phyloP scores from a whole-genome alignment of 768 basidiomycete genomes.

The Leccinum truebloodii region DNA sequence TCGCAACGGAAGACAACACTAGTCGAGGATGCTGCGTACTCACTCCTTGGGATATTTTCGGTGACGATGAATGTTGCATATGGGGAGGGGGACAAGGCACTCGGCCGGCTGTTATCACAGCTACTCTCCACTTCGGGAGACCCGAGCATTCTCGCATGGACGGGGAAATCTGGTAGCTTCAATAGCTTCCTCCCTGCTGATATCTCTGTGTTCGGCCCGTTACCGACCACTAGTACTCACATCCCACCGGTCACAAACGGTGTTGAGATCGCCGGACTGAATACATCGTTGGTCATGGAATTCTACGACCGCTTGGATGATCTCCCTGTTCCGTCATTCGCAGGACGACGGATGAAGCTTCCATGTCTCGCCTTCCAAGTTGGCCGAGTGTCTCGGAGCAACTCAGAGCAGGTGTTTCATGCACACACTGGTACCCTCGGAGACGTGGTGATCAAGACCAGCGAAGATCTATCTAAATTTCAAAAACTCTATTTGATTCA shows the following conservation, averaged over 20 bases:
- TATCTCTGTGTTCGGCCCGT: neutral
- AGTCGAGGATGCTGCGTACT: neutral
- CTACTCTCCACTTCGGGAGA: neutral
- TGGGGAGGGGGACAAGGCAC: neutral
- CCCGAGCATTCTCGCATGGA: neutral
- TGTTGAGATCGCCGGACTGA: neutral
- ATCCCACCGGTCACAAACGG: neutral
- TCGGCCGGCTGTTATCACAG: neutral
- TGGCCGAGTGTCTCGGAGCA: neutral
- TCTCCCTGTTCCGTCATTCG: neutral
- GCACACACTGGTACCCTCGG: neutral
- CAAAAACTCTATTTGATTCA: neutral
- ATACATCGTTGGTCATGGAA: neutral
- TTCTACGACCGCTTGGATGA: neutral
- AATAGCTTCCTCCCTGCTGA: neutral
- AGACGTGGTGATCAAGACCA: neutral
- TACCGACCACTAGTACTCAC: neutral
- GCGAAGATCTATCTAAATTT: neutral
- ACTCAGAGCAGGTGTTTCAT: neutral
- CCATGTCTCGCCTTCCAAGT: neutral
- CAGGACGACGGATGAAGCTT: neutral
- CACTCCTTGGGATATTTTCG: neutral
- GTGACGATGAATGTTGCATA: neutral
- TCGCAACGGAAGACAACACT: neutral
- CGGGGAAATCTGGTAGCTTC: neutral